phyloP scores from a whole-genome alignment of 2,329 filamentous ascomycete species.

The Anthostomella pinea region DNA sequence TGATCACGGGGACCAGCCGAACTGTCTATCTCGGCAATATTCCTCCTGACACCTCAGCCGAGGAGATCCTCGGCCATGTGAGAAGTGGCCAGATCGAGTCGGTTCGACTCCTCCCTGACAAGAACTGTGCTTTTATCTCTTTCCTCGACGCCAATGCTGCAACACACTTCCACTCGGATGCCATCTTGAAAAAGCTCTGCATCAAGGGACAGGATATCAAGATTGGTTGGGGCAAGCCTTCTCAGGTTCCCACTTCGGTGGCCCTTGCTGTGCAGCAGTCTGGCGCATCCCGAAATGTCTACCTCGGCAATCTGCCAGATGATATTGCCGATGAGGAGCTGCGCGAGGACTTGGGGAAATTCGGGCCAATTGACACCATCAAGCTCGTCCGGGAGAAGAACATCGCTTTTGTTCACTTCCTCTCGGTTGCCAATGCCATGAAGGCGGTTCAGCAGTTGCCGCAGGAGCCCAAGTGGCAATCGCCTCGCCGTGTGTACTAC shows the following conservation, averaged over 20 bases:
- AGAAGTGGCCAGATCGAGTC: constrained; percentile 98
- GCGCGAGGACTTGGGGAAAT: constrained; percentile 92
- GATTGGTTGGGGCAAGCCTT: constrained; percentile 98
- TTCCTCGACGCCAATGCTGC: constrained; percentile 97
- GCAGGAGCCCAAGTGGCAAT: constrained; percentile 95
- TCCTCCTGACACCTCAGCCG: constrained; percentile 92
- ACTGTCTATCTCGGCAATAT: constrained; percentile 98
- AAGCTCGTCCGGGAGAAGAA: constrained; percentile 98
- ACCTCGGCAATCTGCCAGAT: constrained; percentile 88
- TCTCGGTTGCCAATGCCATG: constrained; percentile 94
- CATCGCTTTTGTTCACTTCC: constrained; percentile 95
- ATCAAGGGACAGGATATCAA: constrained; percentile 99
- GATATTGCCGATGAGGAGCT: constrained; percentile 89
- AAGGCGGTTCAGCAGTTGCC: constrained; percentile 96
- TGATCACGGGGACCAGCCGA: constrained; percentile 86
- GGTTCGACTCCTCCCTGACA: constrained; percentile 93
- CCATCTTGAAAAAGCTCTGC: constrained; percentile 98
- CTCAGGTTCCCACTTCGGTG: constrained; percentile 94
- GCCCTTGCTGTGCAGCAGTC: constrained; percentile 97
- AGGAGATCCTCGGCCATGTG: constrained; percentile 95
- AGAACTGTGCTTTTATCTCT: constrained; percentile 99
- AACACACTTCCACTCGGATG: constrained; percentile 98
- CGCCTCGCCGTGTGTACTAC: constrained; percentile 93
- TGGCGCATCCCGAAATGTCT: constrained; percentile 93
- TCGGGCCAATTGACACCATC: constrained; percentile 92